Percentiles rank a stretch among this genome's conserved stretches.
These are phyloP conservation scores for Inosperma sp. DNA, from an alignment of 768 basidiomycete species.

Conservation along the genomic window DNA sequence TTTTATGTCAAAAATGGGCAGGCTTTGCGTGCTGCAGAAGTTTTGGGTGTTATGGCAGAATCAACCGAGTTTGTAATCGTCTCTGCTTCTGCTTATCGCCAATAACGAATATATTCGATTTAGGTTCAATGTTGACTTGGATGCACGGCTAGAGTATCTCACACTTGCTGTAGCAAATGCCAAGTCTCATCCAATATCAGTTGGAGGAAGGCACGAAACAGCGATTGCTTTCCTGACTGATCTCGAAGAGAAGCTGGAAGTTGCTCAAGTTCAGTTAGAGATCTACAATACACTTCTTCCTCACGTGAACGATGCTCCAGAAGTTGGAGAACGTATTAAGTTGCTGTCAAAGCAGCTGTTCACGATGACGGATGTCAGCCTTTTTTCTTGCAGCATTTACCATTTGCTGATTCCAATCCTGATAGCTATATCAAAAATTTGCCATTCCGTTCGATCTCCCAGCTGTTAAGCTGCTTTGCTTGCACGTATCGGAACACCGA, in stretches of 20 bases:
- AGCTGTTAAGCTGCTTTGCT: constrained; percentile 79
- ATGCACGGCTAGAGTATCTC: constrained; percentile 82
- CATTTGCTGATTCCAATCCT: constrained; percentile 10
- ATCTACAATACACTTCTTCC: constrained; percentile 65
- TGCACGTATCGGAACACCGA: constrained; percentile 90
- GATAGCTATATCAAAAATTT: constrained; percentile 81
- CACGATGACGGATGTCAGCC: constrained; percentile 77
- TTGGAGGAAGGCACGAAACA: constrained; percentile 72
- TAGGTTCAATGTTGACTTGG: constrained; percentile 66
- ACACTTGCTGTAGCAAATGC: constrained; percentile 94
- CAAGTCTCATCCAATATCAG: constrained; percentile 86
- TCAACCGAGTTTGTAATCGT: constrained; percentile 61
- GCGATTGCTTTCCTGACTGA: constrained; percentile 95
- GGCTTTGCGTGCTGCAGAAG: constrained; percentile 81
- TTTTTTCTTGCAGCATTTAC: neutral
- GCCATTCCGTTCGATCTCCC: constrained; percentile 84
- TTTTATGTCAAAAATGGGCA: constrained; percentile 93
- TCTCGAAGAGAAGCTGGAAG: constrained; percentile 94
- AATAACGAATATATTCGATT: neutral
- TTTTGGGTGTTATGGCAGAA: constrained; percentile 78
- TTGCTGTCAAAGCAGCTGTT: constrained; percentile 58
- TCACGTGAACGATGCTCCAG: constrained; percentile 55
- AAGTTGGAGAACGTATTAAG: constrained; percentile 59
- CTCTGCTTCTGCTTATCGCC: neutral
- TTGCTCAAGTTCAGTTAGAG: constrained; percentile 95